These are phyloP conservation scores for Yarrowia sp. DNA, from an alignment of 805 yeast species.

Conservation along the genomic window DNA sequence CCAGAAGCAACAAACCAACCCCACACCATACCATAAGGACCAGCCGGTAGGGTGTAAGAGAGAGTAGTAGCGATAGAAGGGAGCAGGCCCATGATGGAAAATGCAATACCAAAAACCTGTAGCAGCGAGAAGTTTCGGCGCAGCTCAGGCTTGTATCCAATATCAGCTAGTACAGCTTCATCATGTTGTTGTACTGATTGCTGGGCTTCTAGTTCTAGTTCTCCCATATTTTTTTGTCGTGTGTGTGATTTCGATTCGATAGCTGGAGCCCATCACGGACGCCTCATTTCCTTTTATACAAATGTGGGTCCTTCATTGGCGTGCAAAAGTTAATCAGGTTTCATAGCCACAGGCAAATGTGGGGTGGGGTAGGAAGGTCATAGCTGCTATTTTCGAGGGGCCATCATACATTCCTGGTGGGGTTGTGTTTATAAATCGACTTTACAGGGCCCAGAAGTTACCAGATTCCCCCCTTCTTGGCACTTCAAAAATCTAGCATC, in stretches of 20 bases:
- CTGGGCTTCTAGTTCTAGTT: constrained; percentile 12
- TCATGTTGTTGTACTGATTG: constrained; percentile 1
- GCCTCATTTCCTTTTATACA: not conserved
- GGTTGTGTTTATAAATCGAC: not conserved
- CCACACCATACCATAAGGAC: constrained; percentile 67
- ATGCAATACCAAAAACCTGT: constrained; percentile 70
- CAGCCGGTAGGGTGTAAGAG: constrained; percentile 55
- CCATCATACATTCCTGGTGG: not conserved
- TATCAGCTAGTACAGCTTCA: constrained; percentile 42
- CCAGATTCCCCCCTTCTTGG: not conserved
- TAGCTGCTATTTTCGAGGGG: not conserved
- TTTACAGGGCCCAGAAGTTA: not conserved
- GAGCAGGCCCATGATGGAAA: constrained; percentile 67
- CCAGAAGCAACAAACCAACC: constrained; percentile 64
- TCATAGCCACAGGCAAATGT: not conserved
- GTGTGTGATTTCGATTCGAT: not conserved
- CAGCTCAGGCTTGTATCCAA: constrained; percentile 73
- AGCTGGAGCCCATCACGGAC: not conserved
- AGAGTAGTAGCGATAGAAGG: constrained; percentile 57
- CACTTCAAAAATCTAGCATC: not conserved
- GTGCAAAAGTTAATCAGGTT: not conserved
- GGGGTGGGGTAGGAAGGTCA: not conserved
- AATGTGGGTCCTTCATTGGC: not conserved
- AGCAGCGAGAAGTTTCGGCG: constrained; percentile 57
- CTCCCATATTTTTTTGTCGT: constrained; percentile 4